Base-by-base conservation (phyloP, 176 grass and related monocot species). In the Rhynchospora tenuis region DNA sequence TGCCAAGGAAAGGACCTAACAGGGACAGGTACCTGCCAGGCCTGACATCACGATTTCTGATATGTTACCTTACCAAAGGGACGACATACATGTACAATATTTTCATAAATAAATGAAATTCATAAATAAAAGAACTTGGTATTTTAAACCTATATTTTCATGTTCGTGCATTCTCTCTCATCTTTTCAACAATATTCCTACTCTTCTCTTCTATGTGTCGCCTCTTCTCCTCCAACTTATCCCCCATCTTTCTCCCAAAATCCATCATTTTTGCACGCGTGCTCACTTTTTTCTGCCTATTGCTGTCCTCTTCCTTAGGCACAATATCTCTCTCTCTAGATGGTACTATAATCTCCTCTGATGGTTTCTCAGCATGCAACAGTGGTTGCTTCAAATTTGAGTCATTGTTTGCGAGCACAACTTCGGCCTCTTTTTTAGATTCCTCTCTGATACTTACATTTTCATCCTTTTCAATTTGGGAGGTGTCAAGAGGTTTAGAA, bases 191-290 rank as follows among this genome's bases (percentile, higher is more conserved):
- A 58, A 98, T 98, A 86, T 93, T 80, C 80, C 92, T 62, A 51
- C 93, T 86, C 55, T 92, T 99, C 82, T 99, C 96, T 79, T 99
- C 96, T 5, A 95, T 86, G 9, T 91, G 91, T 10, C 96, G 90
- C 65, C 92, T 94, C 83, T 98, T 95, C 86, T 98, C 96, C 84
- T 98, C 96, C 63, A 98, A 84, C 69, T 98, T 98, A 83, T 92
- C 96, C 16, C 96, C 93, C 86, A 98, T 80, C 84, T 83, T 93
- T 86, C 92, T 98, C 63, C 89, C 86, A 0, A 98, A 90, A 84
- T 95, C 91, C 91, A 95, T 81, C 92, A 98, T 95, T 47, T 81
- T 92, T 65, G 91, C 85, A 71, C 96, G 89, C 27, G 91, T 89
- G 28, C 88, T 86, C 6, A 45, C 51, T 88, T 86, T 98, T 84